These are phyloP conservation scores for Clitopilus passeckerianus DNA, from an alignment of 768 basidiomycete genomes.

Conservation along the genomic window DNA sequence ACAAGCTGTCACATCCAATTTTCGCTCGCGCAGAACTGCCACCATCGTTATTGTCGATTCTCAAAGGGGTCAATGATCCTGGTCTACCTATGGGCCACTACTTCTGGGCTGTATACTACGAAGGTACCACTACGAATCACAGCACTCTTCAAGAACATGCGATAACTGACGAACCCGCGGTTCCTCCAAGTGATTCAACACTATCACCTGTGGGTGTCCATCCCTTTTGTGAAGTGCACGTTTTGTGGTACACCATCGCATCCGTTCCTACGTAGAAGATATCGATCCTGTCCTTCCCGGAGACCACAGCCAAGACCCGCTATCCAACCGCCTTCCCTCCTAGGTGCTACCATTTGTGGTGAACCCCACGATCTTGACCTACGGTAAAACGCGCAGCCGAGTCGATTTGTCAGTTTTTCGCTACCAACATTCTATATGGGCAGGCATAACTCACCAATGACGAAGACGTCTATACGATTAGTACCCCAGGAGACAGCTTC, in stretches of 20 bases:
- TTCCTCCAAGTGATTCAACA: too few species aligned
- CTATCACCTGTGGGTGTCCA: not conserved
- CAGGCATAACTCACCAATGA: not conserved
- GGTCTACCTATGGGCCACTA: too few species aligned
- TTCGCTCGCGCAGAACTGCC: too few species aligned
- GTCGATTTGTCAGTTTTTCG: not conserved
- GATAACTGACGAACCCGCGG: too few species aligned
- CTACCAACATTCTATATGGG: not conserved
- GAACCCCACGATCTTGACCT: not conserved
- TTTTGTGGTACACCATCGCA: slow-evolving; percentile 1
- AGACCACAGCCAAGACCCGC: not conserved
- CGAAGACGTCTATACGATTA: slow-evolving; percentile 1
- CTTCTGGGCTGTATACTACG: too few species aligned
- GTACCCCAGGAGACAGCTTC: slow-evolving; percentile 1
- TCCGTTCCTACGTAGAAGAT: not conserved
- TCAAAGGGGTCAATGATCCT: too few species aligned
- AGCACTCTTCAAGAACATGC: too few species aligned
- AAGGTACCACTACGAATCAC: too few species aligned
- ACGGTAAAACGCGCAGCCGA: not conserved
- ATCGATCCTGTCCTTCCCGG: not conserved
- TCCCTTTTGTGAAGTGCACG: not conserved
- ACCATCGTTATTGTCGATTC: too few species aligned
- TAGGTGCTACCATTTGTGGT: slow-evolving; percentile 3
- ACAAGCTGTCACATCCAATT: too few species aligned
- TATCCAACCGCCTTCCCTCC: not conserved